phyloP scores from a whole-genome alignment of 2,329 filamentous ascomycete species.

The Fonsecaea nubica region DNA sequence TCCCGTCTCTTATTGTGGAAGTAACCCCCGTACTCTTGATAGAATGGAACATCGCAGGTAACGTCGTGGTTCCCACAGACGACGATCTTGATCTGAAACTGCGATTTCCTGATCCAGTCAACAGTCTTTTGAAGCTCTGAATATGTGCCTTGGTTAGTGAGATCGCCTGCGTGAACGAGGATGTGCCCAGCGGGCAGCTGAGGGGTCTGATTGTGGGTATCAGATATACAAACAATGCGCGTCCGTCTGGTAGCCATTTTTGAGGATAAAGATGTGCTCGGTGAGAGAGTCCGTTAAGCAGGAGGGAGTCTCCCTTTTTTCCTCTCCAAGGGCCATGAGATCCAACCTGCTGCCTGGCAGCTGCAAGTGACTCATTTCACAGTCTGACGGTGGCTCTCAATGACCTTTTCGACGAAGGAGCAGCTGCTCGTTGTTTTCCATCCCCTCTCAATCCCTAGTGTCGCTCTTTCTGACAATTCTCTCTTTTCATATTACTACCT shows the following conservation, averaged over 20 bases:
- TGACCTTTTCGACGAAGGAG: neutral
- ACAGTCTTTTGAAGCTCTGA: conserved; percentile 50
- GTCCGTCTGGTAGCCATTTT: conserved; percentile 32
- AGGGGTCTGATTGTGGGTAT: conserved; percentile 53
- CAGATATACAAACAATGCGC: conserved; percentile 53
- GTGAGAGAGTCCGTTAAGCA: neutral
- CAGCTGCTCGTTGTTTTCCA: neutral
- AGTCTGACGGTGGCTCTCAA: neutral
- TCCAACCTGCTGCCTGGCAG: neutral
- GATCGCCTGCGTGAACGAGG: conserved; percentile 58
- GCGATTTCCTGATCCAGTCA: conserved; percentile 52
- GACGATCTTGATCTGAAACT: conserved; percentile 54
- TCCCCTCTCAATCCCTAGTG: neutral
- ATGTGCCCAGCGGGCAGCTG: conserved; percentile 53
- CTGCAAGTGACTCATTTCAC: conserved; percentile 9
- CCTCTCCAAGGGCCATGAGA: no score
- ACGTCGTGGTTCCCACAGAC: conserved; percentile 58
- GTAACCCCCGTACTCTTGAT: conserved; percentile 48
- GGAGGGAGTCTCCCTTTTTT: neutral
- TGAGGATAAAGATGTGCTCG: conserved; percentile 11
- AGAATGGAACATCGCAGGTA: conserved; percentile 47
- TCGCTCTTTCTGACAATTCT: neutral
- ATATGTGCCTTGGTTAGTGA: conserved; percentile 55
- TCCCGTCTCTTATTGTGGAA: conserved; percentile 56
- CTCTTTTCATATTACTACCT: neutral